Evolutionary conservation across 139 green algal genomes (phyloP), one percentile per base, ranked within the genome.

Genomic region (Chlorella sp.): DNA sequence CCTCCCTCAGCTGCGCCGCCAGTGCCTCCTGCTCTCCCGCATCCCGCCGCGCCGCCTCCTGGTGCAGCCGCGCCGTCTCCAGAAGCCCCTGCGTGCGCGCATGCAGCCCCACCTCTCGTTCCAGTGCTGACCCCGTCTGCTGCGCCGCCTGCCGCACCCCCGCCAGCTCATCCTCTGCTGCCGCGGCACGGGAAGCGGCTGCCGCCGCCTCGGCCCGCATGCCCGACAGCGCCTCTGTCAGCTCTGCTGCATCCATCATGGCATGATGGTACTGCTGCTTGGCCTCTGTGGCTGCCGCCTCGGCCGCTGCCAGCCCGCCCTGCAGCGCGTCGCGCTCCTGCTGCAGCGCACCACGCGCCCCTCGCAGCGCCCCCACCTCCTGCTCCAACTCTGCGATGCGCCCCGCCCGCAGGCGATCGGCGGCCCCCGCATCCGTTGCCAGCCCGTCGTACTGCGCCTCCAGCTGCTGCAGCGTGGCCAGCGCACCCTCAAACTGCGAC

Each of bases 391-490:
- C 78, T 3, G 80, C 79, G 28, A 93, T 91, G 71, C 90, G 90
- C 4, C 48, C 48, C 14, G 78, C 71, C 3, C 83, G 81, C 68
- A 89, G 19, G 37, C 66, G 71, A 26, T 93, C 90, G 2, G 90
- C 81, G 9, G 86, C 90, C 24, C 73, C 81, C 15, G 90, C 78
- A 37, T 93, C 90, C 48, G 88, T 81, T 19, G 80, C 86, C 48
- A 93, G 89, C 81, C 40, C 53, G 15, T 89, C 76, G 30, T 94
- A 94, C 87, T 94, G 92, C 37, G 85, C 75, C 82, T 94, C 92
- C 40, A 94, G 85, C 91, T 94, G 91, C 66, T 82, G 73, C 73
- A 94, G 89, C 53, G 89, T 92, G 22, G 71, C 81, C 60, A 94
- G 84, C 73, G 92, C 92, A 0, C 71, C 86, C 71, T 94, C 92